phyloP scores from a whole-genome alignment of 1,284 basidiomycete genomes.

The Cryptococcus sp. region DNA sequence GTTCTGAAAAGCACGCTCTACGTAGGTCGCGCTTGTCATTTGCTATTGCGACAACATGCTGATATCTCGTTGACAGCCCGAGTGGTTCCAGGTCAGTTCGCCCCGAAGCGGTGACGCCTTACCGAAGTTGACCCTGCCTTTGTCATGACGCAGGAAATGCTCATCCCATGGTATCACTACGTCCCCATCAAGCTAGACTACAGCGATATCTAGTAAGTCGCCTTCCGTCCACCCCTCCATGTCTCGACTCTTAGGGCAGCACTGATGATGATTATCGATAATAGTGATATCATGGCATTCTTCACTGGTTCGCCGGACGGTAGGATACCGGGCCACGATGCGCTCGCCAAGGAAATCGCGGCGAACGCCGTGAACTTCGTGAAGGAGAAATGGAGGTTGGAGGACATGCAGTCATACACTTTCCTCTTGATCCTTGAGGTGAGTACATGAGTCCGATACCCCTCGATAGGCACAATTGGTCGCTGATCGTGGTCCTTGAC shows the following conservation, averaged over 20 bases:
- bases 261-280: background rate
- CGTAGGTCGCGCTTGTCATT: constrained; percentile 26
- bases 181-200: constrained; percentile 51
- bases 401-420: constrained; percentile 55
- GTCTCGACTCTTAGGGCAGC: background rate
- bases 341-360: constrained; percentile 53
- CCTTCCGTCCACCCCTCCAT: background rate
- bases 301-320: constrained; percentile 55
- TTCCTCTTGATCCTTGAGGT: constrained; percentile 44
- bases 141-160: constrained; percentile 22
- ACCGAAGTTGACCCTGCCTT: background rate
- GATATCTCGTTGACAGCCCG: constrained; percentile 18
- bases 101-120: too few relatives aligned
- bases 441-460: constrained; percentile 3
- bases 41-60: constrained; percentile 7
- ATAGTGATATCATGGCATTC: constrained; percentile 54
- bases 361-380: constrained; percentile 47
- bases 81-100: constrained; percentile 36
- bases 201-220: constrained; percentile 47
- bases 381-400: constrained; percentile 49
- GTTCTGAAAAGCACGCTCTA: constrained; percentile 48
- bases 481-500: background rate
- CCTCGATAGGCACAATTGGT: background rate
- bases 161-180: constrained; percentile 53
- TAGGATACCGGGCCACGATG: constrained; percentile 41